These are phyloP conservation scores for Diddensiella caesifluorescens DNA, from an alignment of 805 yeast genomes.

Conservation along the genomic window DNA sequence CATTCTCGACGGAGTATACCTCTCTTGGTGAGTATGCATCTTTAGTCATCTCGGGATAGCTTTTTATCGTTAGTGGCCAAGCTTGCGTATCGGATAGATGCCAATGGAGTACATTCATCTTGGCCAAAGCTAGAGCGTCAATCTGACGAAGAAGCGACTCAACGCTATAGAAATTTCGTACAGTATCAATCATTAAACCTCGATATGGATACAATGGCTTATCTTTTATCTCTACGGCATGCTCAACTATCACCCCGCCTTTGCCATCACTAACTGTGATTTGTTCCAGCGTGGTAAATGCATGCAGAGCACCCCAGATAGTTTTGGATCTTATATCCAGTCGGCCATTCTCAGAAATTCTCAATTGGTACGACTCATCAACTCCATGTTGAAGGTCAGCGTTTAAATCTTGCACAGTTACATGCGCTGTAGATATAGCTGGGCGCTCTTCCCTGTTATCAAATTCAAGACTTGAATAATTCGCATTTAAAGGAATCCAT, in stretches of 20 bases:
- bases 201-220: conserved; percentile 35
- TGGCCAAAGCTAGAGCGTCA: conserved; percentile 35
- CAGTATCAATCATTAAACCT: conserved; percentile 38
- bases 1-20: conserved; percentile 29
- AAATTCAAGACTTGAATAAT: conserved; percentile 16
- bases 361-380: conserved; percentile 34
- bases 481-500: conserved; percentile 36
- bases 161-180: conserved; percentile 34
- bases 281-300: conserved; percentile 38
- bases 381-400: conserved; percentile 36
- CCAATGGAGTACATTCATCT: conserved; percentile 39
- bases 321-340: conserved; percentile 31
- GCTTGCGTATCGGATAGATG: conserved; percentile 38
- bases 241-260: conserved; percentile 29
- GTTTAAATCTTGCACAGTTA: conserved; percentile 20
- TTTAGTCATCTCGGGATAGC: conserved; percentile 35
- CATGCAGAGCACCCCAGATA: conserved; percentile 40
- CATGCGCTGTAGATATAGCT: background rate
- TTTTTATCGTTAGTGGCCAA: conserved; percentile 35
- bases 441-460: too few species aligned
- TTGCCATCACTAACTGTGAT: conserved; percentile 31
- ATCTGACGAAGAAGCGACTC: conserved; percentile 32
- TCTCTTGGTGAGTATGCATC: conserved; percentile 37
- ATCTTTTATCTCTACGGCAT: conserved; percentile 32
- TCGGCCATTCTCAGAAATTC: conserved; percentile 14